Evolutionary conservation across 176 grass and related monocot species (phyloP), one percentile per base, ranked within the genome.

Genomic region (Triticum timopheevii): DNA sequence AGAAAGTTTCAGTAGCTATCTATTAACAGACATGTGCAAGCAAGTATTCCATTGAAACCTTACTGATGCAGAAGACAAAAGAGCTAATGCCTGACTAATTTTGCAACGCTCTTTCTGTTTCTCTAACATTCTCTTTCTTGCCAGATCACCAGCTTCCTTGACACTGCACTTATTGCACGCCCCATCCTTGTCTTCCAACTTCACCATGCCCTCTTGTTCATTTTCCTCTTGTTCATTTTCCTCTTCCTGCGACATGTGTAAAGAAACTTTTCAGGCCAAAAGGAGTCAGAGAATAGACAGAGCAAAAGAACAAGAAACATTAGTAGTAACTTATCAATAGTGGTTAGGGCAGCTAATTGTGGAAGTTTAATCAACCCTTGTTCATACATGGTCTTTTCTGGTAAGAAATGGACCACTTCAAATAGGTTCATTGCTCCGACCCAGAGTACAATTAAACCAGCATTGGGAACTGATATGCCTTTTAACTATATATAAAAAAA

Each of bases 101-200:
- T 76, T 76, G 25, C 73, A 54, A 54, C 54, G 73, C 73, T 76
- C 73, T 76, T 76, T 9, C 25, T 54, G 73, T 76, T 76, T 76
- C 25, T 76, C 73, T 4, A 76, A 54, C 73, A 76, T 76, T 54
- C 8, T 54, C 8, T 76, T 76, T 31, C 25, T 31, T 6, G 73
- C 45, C 30, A 52, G 8, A 54, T 33, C 45, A 9, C 73, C 8
- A 7, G 25, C 45, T 54, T 76, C 73, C 25, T 76, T 20, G 15
- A 52, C 44, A 76, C 16, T 33, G 25, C 3, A 45, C 54, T 52
- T 30, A 52, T 31, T 2, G 45, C 3, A 31, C 4, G 45, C 0
- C 8, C 2, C 25, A 0, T 22, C 25, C 45, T 54, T 15, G 13
- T 28, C 73, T 52, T 76, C 15, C 23, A 76, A 19, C 3, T 52